Conservation (phyloP, 805 yeast genomes). For the Saturnispora ahearnii region DNA sequence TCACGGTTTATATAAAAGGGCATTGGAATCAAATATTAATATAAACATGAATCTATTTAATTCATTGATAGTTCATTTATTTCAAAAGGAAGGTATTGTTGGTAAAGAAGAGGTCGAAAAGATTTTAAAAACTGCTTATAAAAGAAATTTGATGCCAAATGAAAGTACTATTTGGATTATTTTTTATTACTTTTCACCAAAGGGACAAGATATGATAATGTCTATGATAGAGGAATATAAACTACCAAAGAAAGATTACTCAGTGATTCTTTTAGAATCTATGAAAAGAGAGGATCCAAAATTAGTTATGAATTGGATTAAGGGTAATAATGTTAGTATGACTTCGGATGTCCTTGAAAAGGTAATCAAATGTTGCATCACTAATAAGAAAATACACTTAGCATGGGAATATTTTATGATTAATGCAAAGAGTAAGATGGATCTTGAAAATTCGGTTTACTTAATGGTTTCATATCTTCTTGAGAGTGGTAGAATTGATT, state of each 20-base stretch:
- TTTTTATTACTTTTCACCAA: background rate
- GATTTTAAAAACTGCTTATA: background rate
- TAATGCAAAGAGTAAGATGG: background rate
- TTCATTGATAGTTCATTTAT: background rate
- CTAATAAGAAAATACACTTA: background rate
- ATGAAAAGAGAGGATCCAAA: background rate
- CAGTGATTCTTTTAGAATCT: background rate
- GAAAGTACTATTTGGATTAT: background rate
- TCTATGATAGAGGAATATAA: background rate
- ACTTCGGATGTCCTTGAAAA: background rate
- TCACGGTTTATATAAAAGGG: background rate
- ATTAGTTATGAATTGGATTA: background rate
- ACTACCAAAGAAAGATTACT: background rate
- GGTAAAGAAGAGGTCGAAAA: background rate
- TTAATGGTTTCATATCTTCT: background rate
- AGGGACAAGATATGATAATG: background rate
- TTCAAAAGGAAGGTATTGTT: background rate
- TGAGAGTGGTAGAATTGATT: background rate
- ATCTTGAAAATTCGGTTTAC: background rate
- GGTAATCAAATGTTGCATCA: background rate
- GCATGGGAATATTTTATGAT: background rate
- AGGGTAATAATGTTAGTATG: background rate
- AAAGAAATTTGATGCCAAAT: background rate
- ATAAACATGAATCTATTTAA: background rate
- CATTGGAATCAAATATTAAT: background rate